phyloP scores from a whole-genome alignment of 164 flowering plant genomes.

The Paratinospora sagittata region DNA sequence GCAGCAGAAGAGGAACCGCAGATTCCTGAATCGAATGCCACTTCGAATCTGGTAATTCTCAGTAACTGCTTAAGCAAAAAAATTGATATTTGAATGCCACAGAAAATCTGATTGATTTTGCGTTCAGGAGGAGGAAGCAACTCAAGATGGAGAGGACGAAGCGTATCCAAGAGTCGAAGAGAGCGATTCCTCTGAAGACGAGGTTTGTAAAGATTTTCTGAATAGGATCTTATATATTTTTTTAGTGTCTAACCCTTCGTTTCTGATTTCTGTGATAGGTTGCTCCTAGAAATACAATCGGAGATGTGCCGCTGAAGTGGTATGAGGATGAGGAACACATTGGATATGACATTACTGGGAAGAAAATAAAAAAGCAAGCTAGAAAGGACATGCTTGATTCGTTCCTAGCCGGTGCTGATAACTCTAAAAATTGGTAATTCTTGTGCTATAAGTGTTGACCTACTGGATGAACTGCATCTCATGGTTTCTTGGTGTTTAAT shows the following conservation, averaged over 20 bases:
- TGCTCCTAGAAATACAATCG: conserved; percentile 77
- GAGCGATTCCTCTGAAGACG: conserved; percentile 52
- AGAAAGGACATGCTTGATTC: conserved; percentile 64
- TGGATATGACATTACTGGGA: conserved; percentile 85
- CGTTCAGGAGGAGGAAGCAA: conserved; percentile 10
- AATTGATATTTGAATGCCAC: neutral
- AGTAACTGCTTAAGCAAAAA: neutral
- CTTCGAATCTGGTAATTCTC: neutral
- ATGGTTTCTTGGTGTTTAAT: neutral
- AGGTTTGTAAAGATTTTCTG: conserved; percentile 18
- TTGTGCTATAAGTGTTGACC: neutral
- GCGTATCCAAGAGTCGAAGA: conserved; percentile 21
- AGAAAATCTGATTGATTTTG: neutral
- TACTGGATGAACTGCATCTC: neutral
- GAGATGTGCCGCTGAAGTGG: conserved; percentile 83
- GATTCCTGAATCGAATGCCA: neutral
- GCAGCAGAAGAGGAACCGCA: neutral
- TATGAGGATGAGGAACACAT: conserved; percentile 88
- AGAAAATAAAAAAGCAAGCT: conserved; percentile 79
- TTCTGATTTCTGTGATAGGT: conserved; percentile 38
- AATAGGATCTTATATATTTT: neutral
- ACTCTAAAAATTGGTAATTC: conserved; percentile 66
- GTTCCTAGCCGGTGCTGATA: conserved; percentile 64
- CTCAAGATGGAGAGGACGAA: conserved; percentile 17
- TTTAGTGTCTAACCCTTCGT: neutral